Conservation (phyloP, 371 early-diverging fungal genomes). For the Apophysomyces ossiformis region DNA sequence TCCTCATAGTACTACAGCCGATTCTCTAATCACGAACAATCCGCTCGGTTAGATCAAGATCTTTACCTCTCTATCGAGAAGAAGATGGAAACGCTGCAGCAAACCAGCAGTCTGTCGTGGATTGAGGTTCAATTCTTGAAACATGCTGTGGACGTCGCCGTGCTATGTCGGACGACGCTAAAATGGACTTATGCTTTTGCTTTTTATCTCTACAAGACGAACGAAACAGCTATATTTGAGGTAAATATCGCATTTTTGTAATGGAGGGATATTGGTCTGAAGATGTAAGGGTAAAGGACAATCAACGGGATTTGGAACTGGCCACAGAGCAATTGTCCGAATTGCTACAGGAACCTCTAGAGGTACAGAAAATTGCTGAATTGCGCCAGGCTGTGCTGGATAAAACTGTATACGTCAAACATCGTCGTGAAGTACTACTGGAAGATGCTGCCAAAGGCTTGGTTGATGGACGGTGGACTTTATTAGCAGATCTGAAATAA, state of each 20-base stretch:
- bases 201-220: constrained; percentile 86
- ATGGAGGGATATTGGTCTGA: too few relatives aligned
- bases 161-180: constrained; percentile 86
- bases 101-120: constrained; percentile 90
- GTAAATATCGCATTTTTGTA: constrained; percentile 18
- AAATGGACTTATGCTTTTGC: constrained; percentile 98
- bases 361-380: constrained; percentile 73
- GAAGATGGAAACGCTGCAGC: constrained; percentile 97
- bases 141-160: constrained; percentile 89
- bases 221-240: constrained; percentile 92
- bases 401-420: constrained; percentile 80
- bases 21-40: constrained; percentile 97
- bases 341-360: constrained; percentile 84
- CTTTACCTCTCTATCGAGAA: constrained; percentile 87
- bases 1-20: constrained; percentile 86
- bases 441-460: constrained; percentile 82
- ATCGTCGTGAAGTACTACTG: constrained; percentile 76
- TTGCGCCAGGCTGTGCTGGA: constrained; percentile 80
- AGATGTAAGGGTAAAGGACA: constrained; percentile 56
- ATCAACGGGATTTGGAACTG: constrained; percentile 95
- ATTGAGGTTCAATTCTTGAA: constrained; percentile 97
- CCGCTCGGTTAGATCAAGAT: constrained; percentile 88
- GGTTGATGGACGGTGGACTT: constrained; percentile 75
- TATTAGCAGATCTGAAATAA: constrained; percentile 28
- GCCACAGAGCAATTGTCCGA: constrained; percentile 92